Percentiles rank a stretch among this genome's conserved stretches.
These are phyloP conservation scores for Cutaneotrichosporon daszewskae DNA, from an alignment of 1,284 basidiomycete species.

Conservation along the genomic window DNA sequence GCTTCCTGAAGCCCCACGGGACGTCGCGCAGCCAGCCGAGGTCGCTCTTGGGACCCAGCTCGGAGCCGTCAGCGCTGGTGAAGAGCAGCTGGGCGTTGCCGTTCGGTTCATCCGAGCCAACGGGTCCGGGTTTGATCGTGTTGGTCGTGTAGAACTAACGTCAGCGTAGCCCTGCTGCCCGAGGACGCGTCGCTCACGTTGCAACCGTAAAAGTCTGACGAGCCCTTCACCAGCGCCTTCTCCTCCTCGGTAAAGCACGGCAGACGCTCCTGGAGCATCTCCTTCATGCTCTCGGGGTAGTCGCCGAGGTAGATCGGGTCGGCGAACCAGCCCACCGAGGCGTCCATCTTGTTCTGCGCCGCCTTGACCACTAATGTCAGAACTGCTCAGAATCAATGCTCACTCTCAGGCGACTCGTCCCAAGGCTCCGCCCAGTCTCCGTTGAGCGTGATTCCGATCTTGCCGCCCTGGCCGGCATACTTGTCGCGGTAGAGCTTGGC, in stretches of 20 bases:
- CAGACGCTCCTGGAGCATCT: conserved; percentile 60
- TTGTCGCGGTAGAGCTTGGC: conserved; percentile 60
- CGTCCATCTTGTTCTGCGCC: conserved; percentile 60
- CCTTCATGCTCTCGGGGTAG: conserved; percentile 61
- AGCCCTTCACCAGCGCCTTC: conserved; percentile 55
- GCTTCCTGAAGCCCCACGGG: conserved; percentile 46
- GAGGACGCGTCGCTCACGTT: conserved; percentile 14
- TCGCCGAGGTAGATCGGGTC: conserved; percentile 68
- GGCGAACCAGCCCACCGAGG: conserved; percentile 54
- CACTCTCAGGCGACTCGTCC: conserved; percentile 60
- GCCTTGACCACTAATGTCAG: conserved; percentile 56
- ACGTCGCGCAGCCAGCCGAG: conserved; percentile 40
- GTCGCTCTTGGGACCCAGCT: conserved; percentile 60
- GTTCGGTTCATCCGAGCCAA: conserved; percentile 55
- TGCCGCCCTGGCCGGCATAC: conserved; percentile 51
- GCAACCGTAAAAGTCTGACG: conserved; percentile 27
- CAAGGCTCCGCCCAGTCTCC: conserved; percentile 66
- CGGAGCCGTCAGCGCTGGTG: conserved; percentile 52
- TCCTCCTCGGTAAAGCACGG: conserved; percentile 63
- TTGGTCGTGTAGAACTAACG: conserved; percentile 70
- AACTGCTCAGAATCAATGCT: conserved; percentile 20
- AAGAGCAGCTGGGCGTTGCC: conserved; percentile 51
- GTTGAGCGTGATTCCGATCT: conserved; percentile 69
- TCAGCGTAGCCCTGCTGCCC: conserved; percentile 22
- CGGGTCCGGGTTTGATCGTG: conserved; percentile 52